These are phyloP conservation scores for Pinus taeda DNA, from an alignment of 75 land plant genomes.

Conservation along the genomic window DNA sequence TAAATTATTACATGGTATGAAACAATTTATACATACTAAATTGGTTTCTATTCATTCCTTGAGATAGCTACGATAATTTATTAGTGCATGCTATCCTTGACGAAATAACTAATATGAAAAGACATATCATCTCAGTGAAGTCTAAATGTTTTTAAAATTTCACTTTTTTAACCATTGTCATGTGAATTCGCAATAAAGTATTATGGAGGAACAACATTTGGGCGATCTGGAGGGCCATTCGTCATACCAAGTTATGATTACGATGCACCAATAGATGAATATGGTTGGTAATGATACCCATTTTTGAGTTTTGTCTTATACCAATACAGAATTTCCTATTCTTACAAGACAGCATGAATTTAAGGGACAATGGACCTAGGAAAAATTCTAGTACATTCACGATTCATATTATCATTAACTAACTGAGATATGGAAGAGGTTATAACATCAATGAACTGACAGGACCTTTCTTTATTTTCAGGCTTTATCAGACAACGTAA, in stretches of 20 bases:
- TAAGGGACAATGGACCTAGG: background rate
- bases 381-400: background rate
- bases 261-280: conserved; percentile 39
- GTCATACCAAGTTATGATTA: conserved; percentile 48
- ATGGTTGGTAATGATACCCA: conserved; percentile 8
- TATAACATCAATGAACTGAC: background rate
- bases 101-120: background rate
- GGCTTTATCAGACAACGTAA: conserved; percentile 24
- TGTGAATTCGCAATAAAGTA: conserved; percentile 2
- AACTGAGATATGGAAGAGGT: background rate
- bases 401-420: background rate
- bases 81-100: background rate
- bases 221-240: conserved; percentile 50
- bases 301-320: background rate
- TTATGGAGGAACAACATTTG: conserved; percentile 53
- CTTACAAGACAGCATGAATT: conserved; percentile 16
- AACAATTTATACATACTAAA: background rate
- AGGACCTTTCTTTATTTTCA: background rate
- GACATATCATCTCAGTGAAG: background rate
- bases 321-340: background rate
- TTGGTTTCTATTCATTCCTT: background rate
- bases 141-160: background rate
- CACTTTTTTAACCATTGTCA: background rate
- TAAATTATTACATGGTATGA: conserved; percentile 26
- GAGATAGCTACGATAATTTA: background rate